phyloP scores from a whole-genome alignment of 1,284 basidiomycete species.

The Hortiboletus rubellus region DNA sequence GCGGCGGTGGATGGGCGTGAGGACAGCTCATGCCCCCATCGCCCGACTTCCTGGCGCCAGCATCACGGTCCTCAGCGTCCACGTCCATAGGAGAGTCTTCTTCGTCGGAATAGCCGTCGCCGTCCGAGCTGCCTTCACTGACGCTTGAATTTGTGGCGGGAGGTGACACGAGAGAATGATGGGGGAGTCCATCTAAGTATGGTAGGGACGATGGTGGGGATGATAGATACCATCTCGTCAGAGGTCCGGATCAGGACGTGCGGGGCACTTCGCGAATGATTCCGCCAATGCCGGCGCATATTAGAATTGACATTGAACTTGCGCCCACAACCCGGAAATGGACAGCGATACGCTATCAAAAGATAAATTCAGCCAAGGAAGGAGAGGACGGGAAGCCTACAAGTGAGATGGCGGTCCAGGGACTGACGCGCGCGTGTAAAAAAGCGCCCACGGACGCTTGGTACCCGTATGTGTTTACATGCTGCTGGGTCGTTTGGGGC shows the following conservation, averaged over 20 bases:
- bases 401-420: constrained; percentile 17
- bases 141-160: constrained; percentile 33
- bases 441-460: constrained; percentile 55
- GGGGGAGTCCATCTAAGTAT: not conserved
- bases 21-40: constrained; percentile 15
- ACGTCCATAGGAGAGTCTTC: constrained; percentile 31
- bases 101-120: constrained; percentile 31
- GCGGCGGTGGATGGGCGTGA: constrained; percentile 3
- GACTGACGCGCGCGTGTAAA: constrained; percentile 25
- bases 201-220: constrained; percentile 10
- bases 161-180: constrained; percentile 30
- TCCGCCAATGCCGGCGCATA: constrained; percentile 75
- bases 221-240: constrained; percentile 13
- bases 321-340: constrained; percentile 69
- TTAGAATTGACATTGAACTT: constrained; percentile 81
- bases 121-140: constrained; percentile 31
- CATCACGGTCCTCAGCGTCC: constrained; percentile 17
- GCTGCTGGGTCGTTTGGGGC: constrained; percentile 78
- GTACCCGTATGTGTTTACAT: constrained; percentile 78
- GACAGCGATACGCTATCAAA: constrained; percentile 66
- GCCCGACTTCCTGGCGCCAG: not conserved
- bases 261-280: constrained; percentile 45
- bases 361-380: constrained; percentile 17
- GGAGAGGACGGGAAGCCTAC: not conserved
- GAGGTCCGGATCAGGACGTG: constrained; percentile 26